These are phyloP conservation scores for Pseudogymnoascus sp. DNA, from an alignment of 2,329 filamentous ascomycete genomes.

Conservation along the genomic window DNA sequence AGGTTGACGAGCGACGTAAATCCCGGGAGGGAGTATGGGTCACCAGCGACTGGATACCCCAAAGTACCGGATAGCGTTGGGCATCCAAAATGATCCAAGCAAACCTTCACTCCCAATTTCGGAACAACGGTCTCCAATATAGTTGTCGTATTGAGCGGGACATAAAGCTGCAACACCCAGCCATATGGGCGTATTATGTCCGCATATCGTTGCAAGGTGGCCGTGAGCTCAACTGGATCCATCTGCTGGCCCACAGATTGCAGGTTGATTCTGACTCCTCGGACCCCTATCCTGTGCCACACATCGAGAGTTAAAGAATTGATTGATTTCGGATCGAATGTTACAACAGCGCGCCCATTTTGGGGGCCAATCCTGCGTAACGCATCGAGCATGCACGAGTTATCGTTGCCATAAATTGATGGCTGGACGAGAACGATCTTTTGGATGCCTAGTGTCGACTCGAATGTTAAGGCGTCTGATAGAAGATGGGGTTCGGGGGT, in stretches of 20 bases:
- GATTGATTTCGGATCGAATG: slow-evolving; percentile 43
- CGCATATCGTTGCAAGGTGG: slow-evolving; percentile 41
- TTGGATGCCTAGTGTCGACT: slow-evolving; percentile 42
- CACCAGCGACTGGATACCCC: slow-evolving; percentile 15
- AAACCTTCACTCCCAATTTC: slow-evolving; percentile 44
- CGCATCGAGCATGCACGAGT: slow-evolving; percentile 51
- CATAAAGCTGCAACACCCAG: slow-evolving; percentile 55
- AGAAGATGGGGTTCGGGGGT: slow-evolving; percentile 43
- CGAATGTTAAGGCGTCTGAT: slow-evolving; percentile 45
- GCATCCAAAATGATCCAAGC: slow-evolving; percentile 54
- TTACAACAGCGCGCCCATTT: slow-evolving; percentile 48
- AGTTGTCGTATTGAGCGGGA: slow-evolving; percentile 44
- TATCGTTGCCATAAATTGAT: slow-evolving; percentile 56
- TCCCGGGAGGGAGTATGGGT: slow-evolving; percentile 42
- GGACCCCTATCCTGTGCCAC: slow-evolving; percentile 53
- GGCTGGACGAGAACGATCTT: slow-evolving; percentile 56
- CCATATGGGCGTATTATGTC: slow-evolving; percentile 41
- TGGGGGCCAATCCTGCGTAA: slow-evolving; percentile 42
- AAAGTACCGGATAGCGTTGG: slow-evolving; percentile 32
- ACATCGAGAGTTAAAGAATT: slow-evolving; percentile 35
- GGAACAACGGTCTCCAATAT: slow-evolving; percentile 44
- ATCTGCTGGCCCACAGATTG: slow-evolving; percentile 41
- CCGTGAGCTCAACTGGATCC: slow-evolving; percentile 34
- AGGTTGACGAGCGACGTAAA: slow-evolving; percentile 44
- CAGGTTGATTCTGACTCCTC: slow-evolving; percentile 54